Percentiles rank a stretch among this genome's conserved stretches.
phyloP scores from a whole-genome alignment of 768 basidiomycete species.

The Termitomyces sp. region DNA sequence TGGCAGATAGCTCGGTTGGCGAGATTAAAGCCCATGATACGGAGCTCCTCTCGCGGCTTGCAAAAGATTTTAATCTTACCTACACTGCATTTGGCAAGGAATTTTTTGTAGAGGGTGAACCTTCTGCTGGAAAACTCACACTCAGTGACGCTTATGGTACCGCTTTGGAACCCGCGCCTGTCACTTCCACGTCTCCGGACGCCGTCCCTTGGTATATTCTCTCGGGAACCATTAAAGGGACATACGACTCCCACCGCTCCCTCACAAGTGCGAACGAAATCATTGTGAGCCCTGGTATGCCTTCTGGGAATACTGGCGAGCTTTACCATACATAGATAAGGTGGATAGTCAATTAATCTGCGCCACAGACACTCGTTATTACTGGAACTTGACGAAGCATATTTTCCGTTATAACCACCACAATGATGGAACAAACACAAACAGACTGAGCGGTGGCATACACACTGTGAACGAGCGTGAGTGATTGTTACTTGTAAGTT shows the following conservation, averaged over 20 bases:
- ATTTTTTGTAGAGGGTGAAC: constrained; percentile 26
- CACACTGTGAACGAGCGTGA: constrained; percentile 74
- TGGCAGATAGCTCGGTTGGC: constrained; percentile 30
- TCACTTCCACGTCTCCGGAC: constrained; percentile 44
- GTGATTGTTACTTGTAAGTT: constrained; percentile 16
- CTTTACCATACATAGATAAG: neutral
- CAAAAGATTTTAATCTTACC: constrained; percentile 49
- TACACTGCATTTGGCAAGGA: constrained; percentile 50
- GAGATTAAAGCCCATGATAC: constrained; percentile 41
- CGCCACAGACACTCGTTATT: constrained; percentile 47
- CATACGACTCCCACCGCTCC: constrained; percentile 45
- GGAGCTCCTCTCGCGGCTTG: constrained; percentile 39
- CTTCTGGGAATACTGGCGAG: constrained; percentile 54
- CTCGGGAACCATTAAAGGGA: constrained; percentile 60
- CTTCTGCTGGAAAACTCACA: constrained; percentile 39
- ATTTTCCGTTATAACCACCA: constrained; percentile 67
- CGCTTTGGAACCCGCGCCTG: constrained; percentile 62
- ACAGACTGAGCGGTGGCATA: constrained; percentile 32
- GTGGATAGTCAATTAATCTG: neutral
- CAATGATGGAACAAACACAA: constrained; percentile 27
- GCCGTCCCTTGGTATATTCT: constrained; percentile 45
- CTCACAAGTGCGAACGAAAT: constrained; percentile 29
- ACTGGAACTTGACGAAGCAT: constrained; percentile 50
- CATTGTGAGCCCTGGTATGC: constrained; percentile 47
- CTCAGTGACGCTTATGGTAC: constrained; percentile 45